Percentiles rank a stretch among this genome's conserved stretches.
Evolutionary conservation across 2,329 filamentous ascomycete species (phyloP).

Genomic region (Bipolaris zeicola): DNA sequence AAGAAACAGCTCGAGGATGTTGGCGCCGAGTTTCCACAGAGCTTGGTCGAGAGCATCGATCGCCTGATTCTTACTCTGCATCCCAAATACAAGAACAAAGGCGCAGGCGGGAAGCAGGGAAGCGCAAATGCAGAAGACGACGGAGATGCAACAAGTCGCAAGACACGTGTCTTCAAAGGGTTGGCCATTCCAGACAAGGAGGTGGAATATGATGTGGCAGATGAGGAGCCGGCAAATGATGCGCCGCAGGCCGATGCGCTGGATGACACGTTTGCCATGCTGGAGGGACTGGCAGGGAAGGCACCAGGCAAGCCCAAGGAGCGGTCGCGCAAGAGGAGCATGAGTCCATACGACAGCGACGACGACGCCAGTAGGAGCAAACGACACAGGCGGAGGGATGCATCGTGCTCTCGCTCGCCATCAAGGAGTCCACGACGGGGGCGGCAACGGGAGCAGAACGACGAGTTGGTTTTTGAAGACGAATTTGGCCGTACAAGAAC

Average conservation of each 20-base stretch:
- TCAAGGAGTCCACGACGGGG: slow-evolving; percentile 55
- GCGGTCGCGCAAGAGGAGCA: slow-evolving; percentile 63
- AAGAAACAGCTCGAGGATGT: slow-evolving; percentile 74
- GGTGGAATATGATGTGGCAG: slow-evolving; percentile 57
- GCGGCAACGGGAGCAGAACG: slow-evolving; percentile 51
- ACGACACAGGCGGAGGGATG: slow-evolving; percentile 52
- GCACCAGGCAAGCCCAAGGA: slow-evolving; percentile 48
- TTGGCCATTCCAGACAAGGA: slow-evolving; percentile 83
- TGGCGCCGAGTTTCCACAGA: slow-evolving; percentile 82
- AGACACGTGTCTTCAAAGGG: slow-evolving; percentile 87
- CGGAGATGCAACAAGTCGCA: slow-evolving; percentile 65
- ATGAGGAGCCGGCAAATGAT: slow-evolving; percentile 47
- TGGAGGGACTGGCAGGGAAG: slow-evolving; percentile 78
- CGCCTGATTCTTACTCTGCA: slow-evolving; percentile 88
- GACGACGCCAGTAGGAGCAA: slow-evolving; percentile 53
- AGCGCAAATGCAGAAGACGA: slow-evolving; percentile 56
- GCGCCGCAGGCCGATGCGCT: slow-evolving; percentile 67
- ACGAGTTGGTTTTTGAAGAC: slow-evolving; percentile 63
- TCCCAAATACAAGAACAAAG: slow-evolving; percentile 75
- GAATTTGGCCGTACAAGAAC: slow-evolving; percentile 61
- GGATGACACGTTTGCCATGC: slow-evolving; percentile 88
- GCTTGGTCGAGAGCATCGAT: slow-evolving; percentile 89
- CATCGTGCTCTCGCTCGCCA: slow-evolving; percentile 60
- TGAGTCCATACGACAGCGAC: slow-evolving; percentile 59
- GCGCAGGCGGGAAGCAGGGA: slow-evolving; percentile 41